Conservation (phyloP, 805 yeast genomes). For the Candida quercuum region DNA sequence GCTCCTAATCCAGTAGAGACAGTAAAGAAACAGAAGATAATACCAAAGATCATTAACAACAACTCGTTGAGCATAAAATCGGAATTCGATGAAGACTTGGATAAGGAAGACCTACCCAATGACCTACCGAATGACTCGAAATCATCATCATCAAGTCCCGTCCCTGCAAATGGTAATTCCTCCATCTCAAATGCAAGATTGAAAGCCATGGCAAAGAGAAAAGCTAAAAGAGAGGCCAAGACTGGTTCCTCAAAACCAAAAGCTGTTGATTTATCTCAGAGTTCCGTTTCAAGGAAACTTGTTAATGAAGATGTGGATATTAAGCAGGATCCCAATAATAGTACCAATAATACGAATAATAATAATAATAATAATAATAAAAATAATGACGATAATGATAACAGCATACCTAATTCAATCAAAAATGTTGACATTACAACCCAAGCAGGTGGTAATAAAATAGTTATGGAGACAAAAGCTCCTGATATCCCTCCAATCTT, state of each 20-base stretch:
- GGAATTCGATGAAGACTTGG: constrained; percentile 20
- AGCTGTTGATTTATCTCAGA: constrained; percentile 66
- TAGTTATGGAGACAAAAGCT: constrained; percentile 75
- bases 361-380: constrained; percentile 11
- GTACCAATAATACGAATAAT: constrained; percentile 22
- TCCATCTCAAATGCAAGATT: constrained; percentile 62
- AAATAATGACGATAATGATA: constrained; percentile 21
- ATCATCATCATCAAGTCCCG: constrained; percentile 9
- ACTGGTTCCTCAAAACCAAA: constrained; percentile 36
- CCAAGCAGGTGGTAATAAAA: constrained; percentile 73
- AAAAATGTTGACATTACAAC: constrained; percentile 56
- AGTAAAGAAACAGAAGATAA: constrained; percentile 37
- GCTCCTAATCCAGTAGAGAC: constrained; percentile 32
- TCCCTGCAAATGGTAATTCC: not conserved
- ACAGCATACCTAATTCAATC: constrained; percentile 17
- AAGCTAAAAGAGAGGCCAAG: constrained; percentile 69
- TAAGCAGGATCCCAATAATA: constrained; percentile 10
- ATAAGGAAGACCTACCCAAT: constrained; percentile 10
- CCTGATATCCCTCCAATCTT: constrained; percentile 62
- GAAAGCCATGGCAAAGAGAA: constrained; percentile 91
- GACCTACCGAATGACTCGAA: constrained; percentile 6
- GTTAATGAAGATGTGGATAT: constrained; percentile 28
- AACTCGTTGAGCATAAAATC: constrained; percentile 39
- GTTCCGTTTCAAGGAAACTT: constrained; percentile 56
- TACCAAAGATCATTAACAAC: constrained; percentile 32